Base-by-base conservation (phyloP, 2,329 filamentous ascomycete genomes). In the Aphanoascus verrucosus region DNA sequence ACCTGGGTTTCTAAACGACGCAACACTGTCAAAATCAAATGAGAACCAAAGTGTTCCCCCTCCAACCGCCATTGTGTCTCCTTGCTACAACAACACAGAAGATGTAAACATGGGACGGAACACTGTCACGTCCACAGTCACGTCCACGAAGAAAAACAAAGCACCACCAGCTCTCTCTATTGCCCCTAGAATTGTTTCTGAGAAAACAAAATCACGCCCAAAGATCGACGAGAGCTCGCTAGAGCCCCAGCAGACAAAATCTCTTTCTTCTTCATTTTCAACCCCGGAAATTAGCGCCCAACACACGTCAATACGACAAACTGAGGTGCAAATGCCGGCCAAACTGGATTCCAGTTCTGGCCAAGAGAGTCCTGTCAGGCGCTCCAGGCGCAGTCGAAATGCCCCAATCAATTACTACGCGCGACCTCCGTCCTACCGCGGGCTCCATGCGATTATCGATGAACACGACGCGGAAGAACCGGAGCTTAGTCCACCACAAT, bases 391-490 rank as follows among this genome's bases (percentile, higher is more conserved):
- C 15, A 54, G 59, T 35, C 62, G 58, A 52, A 60, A 49, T 5
- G 61, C 59, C 3, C 65, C 66, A 1, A 43, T 14, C 1, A 69
- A 69, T 17, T 70, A 71, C 47, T 69, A 64, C 46, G 43, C 42
- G 20, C 50, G 12, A n/a, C 42, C 15, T 12, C 42, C 6, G 17
- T 53, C 34, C 34, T 8, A 19, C 31, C n/a, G 15, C 6, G 19
- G 23, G 2, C 2, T 14, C n/a, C 4, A 11, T 15, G 8, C 5
- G 8, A 34, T 15, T 32, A 11, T 19, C 9, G 7, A 46, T 17
- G 43, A 46, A 17, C 1, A 12, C 14, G 60, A 58, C 12, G n/a
- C 17, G 8, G 53, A 58, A 15, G 59, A 46, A 17, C 7, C 20
- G 40, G 20, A 38, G 31, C 11, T 5, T 3, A 15, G 1, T 9